Evolutionary conservation across 176 grass and related monocot species (phyloP).

Genomic region (Lolium rigidum): DNA sequence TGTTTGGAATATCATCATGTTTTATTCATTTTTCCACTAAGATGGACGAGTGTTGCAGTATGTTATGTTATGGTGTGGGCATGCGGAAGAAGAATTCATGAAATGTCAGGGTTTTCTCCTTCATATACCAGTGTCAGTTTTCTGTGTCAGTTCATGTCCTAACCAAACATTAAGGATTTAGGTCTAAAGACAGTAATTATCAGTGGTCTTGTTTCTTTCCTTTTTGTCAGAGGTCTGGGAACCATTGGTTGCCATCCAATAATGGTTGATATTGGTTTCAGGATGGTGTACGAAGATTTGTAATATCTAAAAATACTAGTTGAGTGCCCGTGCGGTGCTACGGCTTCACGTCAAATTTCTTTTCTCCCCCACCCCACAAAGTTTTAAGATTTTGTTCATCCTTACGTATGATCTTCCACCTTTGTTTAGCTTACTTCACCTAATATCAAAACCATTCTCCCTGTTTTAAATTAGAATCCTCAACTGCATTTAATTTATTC

Average conservation of each 20-base stretch:
- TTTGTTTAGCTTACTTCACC: too few species aligned
- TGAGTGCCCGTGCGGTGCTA: too few species aligned
- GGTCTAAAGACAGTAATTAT: neutral
- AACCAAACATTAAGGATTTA: constrained; percentile 1
- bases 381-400: too few species aligned
- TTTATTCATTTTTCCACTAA: constrained; percentile 12
- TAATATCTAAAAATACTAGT: constrained; percentile 22
- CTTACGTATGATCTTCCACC: too few species aligned
- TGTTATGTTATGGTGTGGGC: constrained; percentile 15
- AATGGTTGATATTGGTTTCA: constrained; percentile 1
- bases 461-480: too few species aligned
- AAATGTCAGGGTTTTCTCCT: neutral
- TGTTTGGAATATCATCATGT: neutral
- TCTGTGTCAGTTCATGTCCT: constrained; percentile 1
- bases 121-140: constrained; percentile 3
- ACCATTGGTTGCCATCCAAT: neutral
- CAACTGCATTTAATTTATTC: too few species aligned
- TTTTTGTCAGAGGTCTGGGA: neutral
- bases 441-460: too few species aligned
- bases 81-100: neutral
- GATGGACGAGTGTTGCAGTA: neutral
- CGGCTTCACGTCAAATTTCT: too few species aligned
- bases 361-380: too few species aligned
- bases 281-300: constrained; percentile 10
- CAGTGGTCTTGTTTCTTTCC: constrained; percentile 5